Evolutionary conservation across 768 basidiomycete species (phyloP), one percentile per base, ranked within the genome.

Genomic region (Leccinum rimulosum): DNA sequence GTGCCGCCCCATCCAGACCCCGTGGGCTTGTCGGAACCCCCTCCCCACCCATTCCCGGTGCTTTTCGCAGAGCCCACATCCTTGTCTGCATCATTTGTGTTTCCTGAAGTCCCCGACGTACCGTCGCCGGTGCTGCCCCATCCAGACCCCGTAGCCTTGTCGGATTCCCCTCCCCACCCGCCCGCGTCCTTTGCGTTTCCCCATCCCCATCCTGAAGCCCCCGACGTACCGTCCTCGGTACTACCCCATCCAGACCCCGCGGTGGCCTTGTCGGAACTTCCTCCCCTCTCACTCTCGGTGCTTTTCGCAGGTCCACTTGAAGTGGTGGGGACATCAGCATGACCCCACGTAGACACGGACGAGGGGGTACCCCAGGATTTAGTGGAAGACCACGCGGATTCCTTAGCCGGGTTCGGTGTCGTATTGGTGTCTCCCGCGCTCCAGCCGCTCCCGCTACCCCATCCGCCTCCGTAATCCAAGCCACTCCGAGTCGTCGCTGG

Each of bases 361-460:
- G 36, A 12, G 22, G 57, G 47, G 15, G 54, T 19, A 9, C 45
- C 55, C 47, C 25, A 31, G 15, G 59, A 50, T 40, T 35, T 59
- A 19, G 40, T n/a, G 7, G 28, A 5, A 31, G 30, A 10, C 4
- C 28, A 54, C 9, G 49, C 19, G 27, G 58, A 14, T 31, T 40
- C 52, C n/a, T 52, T 12, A 15, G 36, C 54, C 33, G 27, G 57
- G 58, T 55, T 60, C 30, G 50, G 1, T 28, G 63, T 49, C 14
- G 66, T 52, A 8, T 40, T 22, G 4, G 64, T 36, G 9, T 33
- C 54, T 22, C 36, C 54, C 3, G 49, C 33, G 50, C 48, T 56
- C 61, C 63, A 60, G 45, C 61, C 64, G 11, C 55, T 56, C 4
- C 55, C 59, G 2, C 25, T 33, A 6, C 38, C 61, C 65, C 64